Conservation (phyloP, 192 early-diverging fungal genomes). For the Entophlyctis helioformis region DNA sequence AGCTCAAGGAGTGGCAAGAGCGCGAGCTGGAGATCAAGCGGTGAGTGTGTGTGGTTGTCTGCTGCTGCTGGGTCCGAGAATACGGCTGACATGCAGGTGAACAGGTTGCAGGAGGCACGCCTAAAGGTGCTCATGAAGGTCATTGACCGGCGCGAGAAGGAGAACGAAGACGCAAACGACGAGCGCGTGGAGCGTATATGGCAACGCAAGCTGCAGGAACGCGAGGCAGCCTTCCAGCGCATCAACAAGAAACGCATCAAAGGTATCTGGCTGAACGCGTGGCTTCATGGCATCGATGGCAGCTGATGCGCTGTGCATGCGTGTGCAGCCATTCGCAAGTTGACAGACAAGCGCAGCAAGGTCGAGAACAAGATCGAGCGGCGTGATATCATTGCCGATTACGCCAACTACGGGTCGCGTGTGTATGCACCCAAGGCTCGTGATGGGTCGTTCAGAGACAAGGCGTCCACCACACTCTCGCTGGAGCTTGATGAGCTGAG, state of each 20-base stretch:
- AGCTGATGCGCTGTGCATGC: neutral
- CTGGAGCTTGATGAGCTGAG: constrained; percentile 24
- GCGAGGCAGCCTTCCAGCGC: constrained; percentile 31
- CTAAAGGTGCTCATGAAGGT: constrained; percentile 35
- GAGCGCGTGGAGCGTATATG: constrained; percentile 36
- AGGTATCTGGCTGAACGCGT: constrained; percentile 1
- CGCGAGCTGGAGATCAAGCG: constrained; percentile 40
- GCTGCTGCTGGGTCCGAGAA: neutral
- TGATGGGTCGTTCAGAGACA: constrained; percentile 38
- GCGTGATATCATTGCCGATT: constrained; percentile 46
- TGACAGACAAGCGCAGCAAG: constrained; percentile 29
- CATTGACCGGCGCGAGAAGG: constrained; percentile 34
- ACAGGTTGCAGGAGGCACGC: constrained; percentile 35
- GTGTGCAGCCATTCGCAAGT: constrained; percentile 29
- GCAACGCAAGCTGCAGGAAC: constrained; percentile 44
- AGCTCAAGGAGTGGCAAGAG: constrained; percentile 46
- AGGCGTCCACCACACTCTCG: constrained; percentile 12
- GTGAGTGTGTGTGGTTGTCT: constrained; percentile 4
- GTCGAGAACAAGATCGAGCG: constrained; percentile 30
- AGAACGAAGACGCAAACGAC: constrained; percentile 36
- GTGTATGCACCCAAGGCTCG: constrained; percentile 44
- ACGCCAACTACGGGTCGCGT: constrained; percentile 32
- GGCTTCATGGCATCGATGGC: neutral
- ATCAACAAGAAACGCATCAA: constrained; percentile 36
- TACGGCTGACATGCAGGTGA: neutral